Conservation (phyloP, 495 filamentous ascomycete species). For the Glutinoglossum americanum region DNA sequence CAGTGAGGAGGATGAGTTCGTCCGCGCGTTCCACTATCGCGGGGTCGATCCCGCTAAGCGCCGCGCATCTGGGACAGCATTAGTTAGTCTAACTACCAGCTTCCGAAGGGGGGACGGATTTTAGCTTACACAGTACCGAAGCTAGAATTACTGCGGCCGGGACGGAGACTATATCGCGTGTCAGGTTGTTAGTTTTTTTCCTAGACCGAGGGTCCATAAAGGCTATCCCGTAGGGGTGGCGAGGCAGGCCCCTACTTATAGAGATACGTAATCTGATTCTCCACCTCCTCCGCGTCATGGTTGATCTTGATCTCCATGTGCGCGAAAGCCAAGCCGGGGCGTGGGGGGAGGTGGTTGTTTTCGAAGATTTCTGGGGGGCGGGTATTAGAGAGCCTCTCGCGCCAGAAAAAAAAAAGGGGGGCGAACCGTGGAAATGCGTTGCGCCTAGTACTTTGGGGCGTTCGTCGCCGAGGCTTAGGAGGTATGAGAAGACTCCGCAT, state of each 20-base stretch:
- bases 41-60: constrained; percentile 57
- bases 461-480: constrained; percentile 36
- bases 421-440: constrained; percentile 60
- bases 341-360: constrained; percentile 35
- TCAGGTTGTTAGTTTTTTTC: too few species aligned
- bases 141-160: constrained; percentile 57
- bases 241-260: too few species aligned
- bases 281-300: constrained; percentile 28
- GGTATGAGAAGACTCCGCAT: constrained; percentile 57
- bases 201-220: too few species aligned
- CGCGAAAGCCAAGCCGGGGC: constrained; percentile 42
- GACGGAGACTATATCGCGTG: too few species aligned
- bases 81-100: too few species aligned
- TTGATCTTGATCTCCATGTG: constrained; percentile 79
- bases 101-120: too few species aligned
- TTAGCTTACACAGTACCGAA: constrained; percentile 44
- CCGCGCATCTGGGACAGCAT: constrained; percentile 35
- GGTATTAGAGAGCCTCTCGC: neutral
- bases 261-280: constrained; percentile 72
- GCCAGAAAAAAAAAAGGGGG: neutral
- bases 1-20: constrained; percentile 44
- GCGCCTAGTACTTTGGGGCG: constrained; percentile 67
- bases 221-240: too few species aligned
- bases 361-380: constrained; percentile 51
- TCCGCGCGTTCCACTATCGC: constrained; percentile 57